Base-by-base conservation (phyloP, 2,329 filamentous ascomycete genomes). In the Sodiomyces alkalinus region DNA sequence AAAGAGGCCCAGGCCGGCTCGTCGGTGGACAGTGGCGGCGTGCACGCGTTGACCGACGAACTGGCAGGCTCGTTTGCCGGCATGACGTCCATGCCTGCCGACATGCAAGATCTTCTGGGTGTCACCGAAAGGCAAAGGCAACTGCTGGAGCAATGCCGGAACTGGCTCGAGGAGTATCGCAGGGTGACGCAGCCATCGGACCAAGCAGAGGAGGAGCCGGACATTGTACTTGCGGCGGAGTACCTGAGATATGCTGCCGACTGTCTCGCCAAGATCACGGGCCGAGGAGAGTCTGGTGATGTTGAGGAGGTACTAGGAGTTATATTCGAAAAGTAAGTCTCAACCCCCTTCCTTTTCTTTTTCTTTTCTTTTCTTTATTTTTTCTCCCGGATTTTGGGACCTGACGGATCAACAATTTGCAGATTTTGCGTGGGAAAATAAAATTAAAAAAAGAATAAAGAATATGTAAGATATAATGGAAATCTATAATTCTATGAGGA, bases 291-390 rank as follows among this genome's bases (percentile, higher is more conserved):
- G 42, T 70, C 68, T 22, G 81, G 85, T 3, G 87, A 96, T 51
- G 83, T 96, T 11, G 87, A 98, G 49, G 90, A 96, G 47, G 82
- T 98, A 6, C 56, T 98, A 24, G 90, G 90, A 0, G 86, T 98
- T 14, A 86, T 98, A 4, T 98, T 98, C 56, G 87, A 96, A 52
- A 96, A 92, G 81, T 92, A 58, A 62, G 71, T 69, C 3, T 5
- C 9, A 9, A 8, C 5, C 22, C 22, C n/a, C 13, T n/a, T 22
- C 20, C 20, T 5, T n/a, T 22, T 22, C 11, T n/a, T 22, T n/a
- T n/a, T n/a, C n/a, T n/a, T n/a, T n/a, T n/a, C n/a, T n/a, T n/a
- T n/a, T n/a, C n/a, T n/a, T n/a, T n/a, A n/a, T n/a, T n/a, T n/a
- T n/a, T n/a, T n/a, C n/a, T n/a, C n/a, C n/a, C n/a, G n/a, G n/a